These are phyloP conservation scores for Lepidium didymum DNA, from an alignment of 345 rosid species.

Conservation along the genomic window DNA sequence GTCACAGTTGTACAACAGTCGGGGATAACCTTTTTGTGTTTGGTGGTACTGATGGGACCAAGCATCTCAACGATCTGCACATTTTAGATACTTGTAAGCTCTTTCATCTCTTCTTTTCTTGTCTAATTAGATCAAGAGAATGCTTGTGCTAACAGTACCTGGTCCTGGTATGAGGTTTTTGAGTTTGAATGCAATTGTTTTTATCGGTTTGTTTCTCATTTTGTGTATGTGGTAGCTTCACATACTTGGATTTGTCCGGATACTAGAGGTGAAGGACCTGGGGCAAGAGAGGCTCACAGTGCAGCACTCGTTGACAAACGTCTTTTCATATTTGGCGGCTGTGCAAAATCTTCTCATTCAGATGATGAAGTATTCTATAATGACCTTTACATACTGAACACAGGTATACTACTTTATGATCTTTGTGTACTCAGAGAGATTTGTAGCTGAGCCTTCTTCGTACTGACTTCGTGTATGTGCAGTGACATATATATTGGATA, in stretches of 20 bases:
- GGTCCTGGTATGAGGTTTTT: neutral
- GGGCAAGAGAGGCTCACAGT: slow-evolving; percentile 87
- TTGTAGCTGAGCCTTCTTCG: neutral
- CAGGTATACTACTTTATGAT: slow-evolving; percentile 38
- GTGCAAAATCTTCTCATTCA: slow-evolving; percentile 57
- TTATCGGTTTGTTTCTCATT: neutral
- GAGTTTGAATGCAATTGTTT: neutral
- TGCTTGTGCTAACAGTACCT: neutral
- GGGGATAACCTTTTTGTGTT: slow-evolving; percentile 70
- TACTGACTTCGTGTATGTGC: neutral
- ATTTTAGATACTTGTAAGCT: slow-evolving; percentile 79
- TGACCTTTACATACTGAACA: slow-evolving; percentile 79
- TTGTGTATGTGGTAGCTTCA: slow-evolving; percentile 43
- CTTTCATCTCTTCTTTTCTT: neutral
- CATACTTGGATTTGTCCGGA: slow-evolving; percentile 74
- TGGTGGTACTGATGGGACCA: slow-evolving; percentile 90
- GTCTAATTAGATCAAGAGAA: neutral
- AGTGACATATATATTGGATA: neutral
- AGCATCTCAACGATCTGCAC: slow-evolving; percentile 72
- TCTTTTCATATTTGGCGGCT: slow-evolving; percentile 86
- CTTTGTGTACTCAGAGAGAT: neutral
- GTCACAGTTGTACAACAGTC: slow-evolving; percentile 84
- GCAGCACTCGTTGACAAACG: slow-evolving; percentile 80
- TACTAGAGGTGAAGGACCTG: slow-evolving; percentile 81
- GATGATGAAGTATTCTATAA: slow-evolving; percentile 71